These are phyloP conservation scores for Aureobasidium sp. DNA, from an alignment of 2,329 filamentous ascomycete genomes.

Conservation along the genomic window DNA sequence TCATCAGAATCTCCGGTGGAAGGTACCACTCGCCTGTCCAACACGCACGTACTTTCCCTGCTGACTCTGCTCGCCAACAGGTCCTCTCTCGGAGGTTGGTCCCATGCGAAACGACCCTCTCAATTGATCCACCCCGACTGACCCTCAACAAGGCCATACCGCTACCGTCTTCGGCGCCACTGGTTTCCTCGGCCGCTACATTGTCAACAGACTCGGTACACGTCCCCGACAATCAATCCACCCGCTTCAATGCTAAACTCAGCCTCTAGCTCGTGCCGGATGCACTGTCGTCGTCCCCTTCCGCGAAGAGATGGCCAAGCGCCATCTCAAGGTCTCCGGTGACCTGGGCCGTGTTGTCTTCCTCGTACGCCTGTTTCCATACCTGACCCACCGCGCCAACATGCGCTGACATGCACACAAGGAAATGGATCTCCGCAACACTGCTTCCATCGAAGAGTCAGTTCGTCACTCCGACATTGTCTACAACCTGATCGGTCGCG, in stretches of 20 bases:
- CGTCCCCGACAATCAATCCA: neutral
- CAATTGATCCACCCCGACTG: constrained; percentile 22
- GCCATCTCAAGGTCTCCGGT: constrained; percentile 92
- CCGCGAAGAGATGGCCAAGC: constrained; percentile 96
- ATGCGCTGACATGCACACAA: constrained; percentile 29
- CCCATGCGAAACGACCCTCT: constrained; percentile 13
- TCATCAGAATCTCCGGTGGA: constrained; percentile 81
- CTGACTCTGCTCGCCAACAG: constrained; percentile 39
- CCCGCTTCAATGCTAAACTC: neutral
- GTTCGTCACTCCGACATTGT: constrained; percentile 96
- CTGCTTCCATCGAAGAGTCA: constrained; percentile 89
- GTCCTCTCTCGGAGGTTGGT: constrained; percentile 75
- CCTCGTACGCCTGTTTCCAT: constrained; percentile 50
- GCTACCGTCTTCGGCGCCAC: constrained; percentile 97
- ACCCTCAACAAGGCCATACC: constrained; percentile 65
- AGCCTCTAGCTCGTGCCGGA: constrained; percentile 69
- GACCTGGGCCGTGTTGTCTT: constrained; percentile 87
- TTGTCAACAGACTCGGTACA: constrained; percentile 85
- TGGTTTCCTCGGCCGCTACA: constrained; percentile 90
- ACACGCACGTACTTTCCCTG: neutral
- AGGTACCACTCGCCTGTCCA: constrained; percentile 47
- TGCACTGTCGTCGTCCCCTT: constrained; percentile 90
- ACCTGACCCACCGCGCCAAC: neutral
- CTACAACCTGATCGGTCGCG: constrained; percentile 89
- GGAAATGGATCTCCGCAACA: constrained; percentile 95